These are phyloP conservation scores for Termitomyces sp. DNA, from an alignment of 768 basidiomycete species.

Conservation along the genomic window DNA sequence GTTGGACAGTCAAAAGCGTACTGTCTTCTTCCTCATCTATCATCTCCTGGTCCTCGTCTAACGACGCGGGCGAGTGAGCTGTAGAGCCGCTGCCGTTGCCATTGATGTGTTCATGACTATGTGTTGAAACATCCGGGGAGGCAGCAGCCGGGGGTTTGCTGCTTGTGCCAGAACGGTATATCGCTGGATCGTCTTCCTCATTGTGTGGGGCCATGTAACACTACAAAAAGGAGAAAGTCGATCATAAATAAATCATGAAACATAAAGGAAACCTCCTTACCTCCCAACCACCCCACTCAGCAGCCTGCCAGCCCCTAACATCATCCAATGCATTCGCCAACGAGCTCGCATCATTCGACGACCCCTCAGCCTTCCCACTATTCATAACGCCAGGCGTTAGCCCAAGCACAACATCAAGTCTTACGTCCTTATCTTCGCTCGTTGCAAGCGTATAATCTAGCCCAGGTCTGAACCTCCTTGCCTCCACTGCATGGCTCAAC, in stretches of 20 bases:
- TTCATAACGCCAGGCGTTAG: slow-evolving; percentile 59
- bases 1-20: slow-evolving; percentile 81
- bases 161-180: slow-evolving; percentile 68
- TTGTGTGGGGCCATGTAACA: slow-evolving; percentile 96
- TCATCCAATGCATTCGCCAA: slow-evolving; percentile 22
- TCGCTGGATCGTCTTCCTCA: slow-evolving; percentile 92
- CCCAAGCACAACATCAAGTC: slow-evolving; percentile 83
- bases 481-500: slow-evolving; percentile 67
- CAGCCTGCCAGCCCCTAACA: slow-evolving; percentile 55
- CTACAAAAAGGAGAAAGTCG: slow-evolving; percentile 26
- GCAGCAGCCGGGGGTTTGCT: slow-evolving; percentile 25
- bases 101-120: background rate
- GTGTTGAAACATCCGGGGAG: slow-evolving; percentile 13
- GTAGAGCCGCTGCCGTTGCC: background rate
- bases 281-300: slow-evolving; percentile 94
- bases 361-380: slow-evolving; percentile 22
- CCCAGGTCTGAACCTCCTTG: slow-evolving; percentile 85
- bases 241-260: slow-evolving; percentile 1
- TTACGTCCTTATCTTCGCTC: slow-evolving; percentile 73
- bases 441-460: slow-evolving; percentile 94
- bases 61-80: slow-evolving; percentile 14
- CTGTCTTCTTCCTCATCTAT: slow-evolving; percentile 61
- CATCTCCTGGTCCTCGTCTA: slow-evolving; percentile 37
- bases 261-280: slow-evolving; percentile 31
- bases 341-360: slow-evolving; percentile 20